phyloP scores from a whole-genome alignment of 2,329 filamentous ascomycete species.

The Paraphoma chrysanthemicola region DNA sequence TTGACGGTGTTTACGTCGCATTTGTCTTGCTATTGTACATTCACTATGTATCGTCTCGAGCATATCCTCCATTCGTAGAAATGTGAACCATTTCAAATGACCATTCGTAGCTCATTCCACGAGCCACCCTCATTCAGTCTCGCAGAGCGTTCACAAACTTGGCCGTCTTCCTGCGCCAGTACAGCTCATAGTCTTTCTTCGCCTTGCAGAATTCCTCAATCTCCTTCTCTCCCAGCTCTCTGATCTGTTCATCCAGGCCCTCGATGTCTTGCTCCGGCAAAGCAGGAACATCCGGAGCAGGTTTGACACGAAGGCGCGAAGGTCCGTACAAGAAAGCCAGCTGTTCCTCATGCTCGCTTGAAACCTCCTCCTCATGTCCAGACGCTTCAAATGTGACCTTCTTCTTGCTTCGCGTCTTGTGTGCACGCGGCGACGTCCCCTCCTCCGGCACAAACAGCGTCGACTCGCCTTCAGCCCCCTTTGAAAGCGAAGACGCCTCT shows the following conservation, averaged over 20 bases:
- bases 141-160: constrained; percentile 13
- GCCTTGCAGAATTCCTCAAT: constrained; percentile 24
- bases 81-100: too few relatives aligned
- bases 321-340: constrained; percentile 28
- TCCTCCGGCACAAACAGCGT: constrained; percentile 28
- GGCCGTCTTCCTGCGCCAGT: constrained; percentile 34
- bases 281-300: constrained; percentile 7
- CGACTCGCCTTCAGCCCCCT: constrained; percentile 6
- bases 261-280: constrained; percentile 19
- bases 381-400: constrained; percentile 29
- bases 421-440: constrained; percentile 1
- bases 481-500: not conserved
- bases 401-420: constrained; percentile 19
- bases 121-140: too few relatives aligned
- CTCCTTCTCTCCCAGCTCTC: constrained; percentile 26
- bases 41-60: too few relatives aligned
- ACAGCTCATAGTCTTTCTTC: constrained; percentile 30
- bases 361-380: not conserved
- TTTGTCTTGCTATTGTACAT: too few relatives aligned
- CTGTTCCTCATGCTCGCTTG: not conserved
- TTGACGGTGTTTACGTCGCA: too few relatives aligned
- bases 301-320: constrained; percentile 9
- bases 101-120: too few relatives aligned
- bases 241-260: constrained; percentile 20
- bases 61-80: too few relatives aligned